These are phyloP conservation scores for Scytalidium sp. DNA, from an alignment of 2,329 filamentous ascomycete species.

Conservation along the genomic window DNA sequence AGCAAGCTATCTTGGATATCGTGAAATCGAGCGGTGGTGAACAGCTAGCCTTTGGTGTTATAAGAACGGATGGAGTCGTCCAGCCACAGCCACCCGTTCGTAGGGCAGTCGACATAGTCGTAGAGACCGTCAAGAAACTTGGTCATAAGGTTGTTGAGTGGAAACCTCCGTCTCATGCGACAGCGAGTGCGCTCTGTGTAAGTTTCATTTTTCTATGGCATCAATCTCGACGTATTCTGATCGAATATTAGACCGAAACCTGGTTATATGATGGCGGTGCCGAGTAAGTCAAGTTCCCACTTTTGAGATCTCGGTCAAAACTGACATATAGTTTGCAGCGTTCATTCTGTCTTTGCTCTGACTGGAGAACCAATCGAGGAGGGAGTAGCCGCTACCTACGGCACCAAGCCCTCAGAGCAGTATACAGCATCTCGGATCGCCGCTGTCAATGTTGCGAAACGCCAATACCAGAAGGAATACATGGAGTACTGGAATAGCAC, in stretches of 20 bases:
- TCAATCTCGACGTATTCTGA: slow-evolving; percentile 11
- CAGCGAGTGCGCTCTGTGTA: slow-evolving; percentile 36
- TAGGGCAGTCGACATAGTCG: slow-evolving; percentile 49
- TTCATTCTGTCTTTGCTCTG: slow-evolving; percentile 45
- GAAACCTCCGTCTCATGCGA: slow-evolving; percentile 49
- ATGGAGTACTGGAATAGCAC: slow-evolving; percentile 46
- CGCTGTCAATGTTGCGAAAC: slow-evolving; percentile 45
- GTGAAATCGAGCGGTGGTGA: slow-evolving; percentile 31
- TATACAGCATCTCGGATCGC: slow-evolving; percentile 27
- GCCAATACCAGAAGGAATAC: slow-evolving; percentile 54
- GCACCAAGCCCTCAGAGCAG: slow-evolving; percentile 26
- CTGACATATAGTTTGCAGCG: slow-evolving; percentile 7
- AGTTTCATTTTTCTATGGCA: slow-evolving; percentile 27
- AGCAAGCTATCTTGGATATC: slow-evolving; percentile 31
- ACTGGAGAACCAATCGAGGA: slow-evolving; percentile 49
- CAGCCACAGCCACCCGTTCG: slow-evolving; percentile 54
- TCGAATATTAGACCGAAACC: slow-evolving; percentile 20
- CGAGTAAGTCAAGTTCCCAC: slow-evolving; percentile 27
- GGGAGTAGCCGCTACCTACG: slow-evolving; percentile 15
- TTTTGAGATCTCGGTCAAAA: background rate
- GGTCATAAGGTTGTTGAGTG: slow-evolving; percentile 60
- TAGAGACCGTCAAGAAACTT: slow-evolving; percentile 42
- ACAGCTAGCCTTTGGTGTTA: slow-evolving; percentile 51
- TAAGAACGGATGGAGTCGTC: slow-evolving; percentile 48
- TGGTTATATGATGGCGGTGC: slow-evolving; percentile 48